Conservation (phyloP, 805 yeast genomes). For the Candida methanosorbosa region DNA sequence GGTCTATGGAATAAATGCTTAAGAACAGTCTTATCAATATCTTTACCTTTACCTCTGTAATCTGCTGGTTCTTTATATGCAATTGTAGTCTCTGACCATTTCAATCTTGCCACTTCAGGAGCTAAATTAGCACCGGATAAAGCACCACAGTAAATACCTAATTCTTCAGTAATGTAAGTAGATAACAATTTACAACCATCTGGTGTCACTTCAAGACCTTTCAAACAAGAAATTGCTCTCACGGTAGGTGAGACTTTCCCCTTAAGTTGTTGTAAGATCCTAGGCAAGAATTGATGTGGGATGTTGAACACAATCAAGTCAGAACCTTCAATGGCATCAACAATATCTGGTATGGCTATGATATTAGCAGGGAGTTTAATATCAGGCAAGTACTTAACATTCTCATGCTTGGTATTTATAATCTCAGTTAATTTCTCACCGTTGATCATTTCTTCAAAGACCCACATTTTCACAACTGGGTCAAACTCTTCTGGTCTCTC, state of each 20-base stretch:
- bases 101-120: conserved; percentile 89
- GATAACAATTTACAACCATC: conserved; percentile 81
- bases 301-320: conserved; percentile 89
- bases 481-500: conserved; percentile 67
- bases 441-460: conserved; percentile 72
- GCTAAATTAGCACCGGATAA: conserved; percentile 96
- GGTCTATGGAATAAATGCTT: conserved; percentile 92
- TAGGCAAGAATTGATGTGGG: conserved; percentile 91
- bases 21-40: conserved; percentile 63
- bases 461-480: conserved; percentile 90
- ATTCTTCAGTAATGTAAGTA: conserved; percentile 65
- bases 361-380: conserved; percentile 81
- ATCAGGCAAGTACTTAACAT: conserved; percentile 89
- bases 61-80: conserved; percentile 77
- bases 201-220: conserved; percentile 85
- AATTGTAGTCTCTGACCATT: conserved; percentile 97
- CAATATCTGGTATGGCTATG: conserved; percentile 78
- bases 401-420: conserved; percentile 85
- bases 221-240: conserved; percentile 90
- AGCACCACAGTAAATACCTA: conserved; percentile 92
- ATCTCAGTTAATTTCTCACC: conserved; percentile 83
- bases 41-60: conserved; percentile 57
- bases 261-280: conserved; percentile 65
- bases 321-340: conserved; percentile 67
- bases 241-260: conserved; percentile 64